These are phyloP conservation scores for Erysimum cheiranthoides DNA, from an alignment of 345 rosid species.

Conservation along the genomic window DNA sequence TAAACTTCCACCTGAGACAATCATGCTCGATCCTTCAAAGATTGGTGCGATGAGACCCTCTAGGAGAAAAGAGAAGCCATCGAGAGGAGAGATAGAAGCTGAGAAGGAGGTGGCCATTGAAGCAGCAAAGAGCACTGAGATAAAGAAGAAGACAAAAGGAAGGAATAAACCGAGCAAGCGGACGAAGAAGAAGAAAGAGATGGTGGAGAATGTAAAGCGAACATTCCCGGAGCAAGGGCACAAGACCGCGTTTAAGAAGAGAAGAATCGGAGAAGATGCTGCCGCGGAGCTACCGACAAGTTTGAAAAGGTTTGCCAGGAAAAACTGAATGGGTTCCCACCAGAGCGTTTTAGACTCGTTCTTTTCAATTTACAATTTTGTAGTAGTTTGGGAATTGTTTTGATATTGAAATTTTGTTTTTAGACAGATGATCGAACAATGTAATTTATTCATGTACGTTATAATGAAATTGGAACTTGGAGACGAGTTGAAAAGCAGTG, in stretches of 20 bases:
- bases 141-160: slow-evolving; percentile 88
- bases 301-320: slow-evolving; percentile 36
- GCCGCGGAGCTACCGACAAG: slow-evolving; percentile 57
- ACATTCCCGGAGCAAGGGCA: slow-evolving; percentile 68
- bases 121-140: slow-evolving; percentile 52
- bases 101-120: slow-evolving; percentile 77
- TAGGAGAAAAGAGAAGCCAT: slow-evolving; percentile 65
- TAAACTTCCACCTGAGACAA: slow-evolving; percentile 93
- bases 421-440: background rate
- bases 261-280: slow-evolving; percentile 51
- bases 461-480: background rate
- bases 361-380: slow-evolving; percentile 10
- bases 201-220: slow-evolving; percentile 59
- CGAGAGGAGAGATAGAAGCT: slow-evolving; percentile 59
- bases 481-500: background rate
- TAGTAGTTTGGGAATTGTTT: background rate
- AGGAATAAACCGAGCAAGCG: slow-evolving; percentile 78
- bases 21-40: slow-evolving; percentile 89
- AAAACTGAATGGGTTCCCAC: slow-evolving; percentile 17
- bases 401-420: background rate
- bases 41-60: slow-evolving; percentile 68
- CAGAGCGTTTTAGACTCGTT: background rate
- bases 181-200: slow-evolving; percentile 67
- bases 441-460: background rate
- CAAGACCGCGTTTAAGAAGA: slow-evolving; percentile 61